These are phyloP conservation scores for Graphilbum fragrans DNA, from an alignment of 2,329 filamentous ascomycete genomes.

Conservation along the genomic window DNA sequence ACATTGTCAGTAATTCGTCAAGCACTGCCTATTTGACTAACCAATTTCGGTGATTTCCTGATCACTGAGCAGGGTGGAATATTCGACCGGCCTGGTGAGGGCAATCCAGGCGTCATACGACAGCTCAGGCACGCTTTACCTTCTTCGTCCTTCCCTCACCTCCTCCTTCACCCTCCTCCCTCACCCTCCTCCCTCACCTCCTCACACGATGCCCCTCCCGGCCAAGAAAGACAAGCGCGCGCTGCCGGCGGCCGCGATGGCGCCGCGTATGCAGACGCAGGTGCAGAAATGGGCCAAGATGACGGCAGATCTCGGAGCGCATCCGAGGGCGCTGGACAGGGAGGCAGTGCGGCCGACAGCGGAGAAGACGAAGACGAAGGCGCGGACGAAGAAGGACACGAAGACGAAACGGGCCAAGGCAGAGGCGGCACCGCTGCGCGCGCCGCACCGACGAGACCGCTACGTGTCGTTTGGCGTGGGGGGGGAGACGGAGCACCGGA, in stretches of 20 bases:
- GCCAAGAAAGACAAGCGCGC: slow-evolving; percentile 7
- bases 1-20: no score
- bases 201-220: background rate
- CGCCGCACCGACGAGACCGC: slow-evolving; percentile 19
- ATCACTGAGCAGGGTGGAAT: no score
- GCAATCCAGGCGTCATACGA: no score
- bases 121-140: no score
- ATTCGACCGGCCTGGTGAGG: no score
- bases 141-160: no score
- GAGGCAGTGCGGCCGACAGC: background rate
- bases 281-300: slow-evolving; percentile 62
- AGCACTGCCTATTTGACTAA: no score
- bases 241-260: slow-evolving; percentile 29
- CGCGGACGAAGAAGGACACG: background rate
- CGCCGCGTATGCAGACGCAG: slow-evolving; percentile 32
- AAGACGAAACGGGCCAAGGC: background rate
- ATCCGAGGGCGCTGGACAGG: slow-evolving; percentile 12
- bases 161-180: no score
- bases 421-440: slow-evolving; percentile 7
- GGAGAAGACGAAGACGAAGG: background rate
- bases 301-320: slow-evolving; percentile 51
- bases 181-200: background rate
- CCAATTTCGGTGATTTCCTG: no score
- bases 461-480: slow-evolving; percentile 41
- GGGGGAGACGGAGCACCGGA: background rate